Base-by-base conservation (phyloP, 2,329 filamentous ascomycete genomes). In the Neonectria magnoliae region DNA sequence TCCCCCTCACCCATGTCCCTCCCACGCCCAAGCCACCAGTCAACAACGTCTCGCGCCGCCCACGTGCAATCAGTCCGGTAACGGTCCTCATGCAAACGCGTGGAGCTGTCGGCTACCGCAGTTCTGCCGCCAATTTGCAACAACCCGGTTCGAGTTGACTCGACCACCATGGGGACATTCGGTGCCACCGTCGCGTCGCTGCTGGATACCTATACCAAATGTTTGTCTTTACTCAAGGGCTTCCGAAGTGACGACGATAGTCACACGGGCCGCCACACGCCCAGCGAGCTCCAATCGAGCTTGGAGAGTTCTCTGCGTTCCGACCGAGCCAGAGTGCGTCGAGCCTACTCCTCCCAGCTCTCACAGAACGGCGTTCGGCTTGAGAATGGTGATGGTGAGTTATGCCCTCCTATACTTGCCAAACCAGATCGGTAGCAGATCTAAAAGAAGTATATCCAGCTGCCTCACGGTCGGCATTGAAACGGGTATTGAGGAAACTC, bases 341-440 rank as follows among this genome's bases (percentile, higher is more conserved):
- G 76, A 22, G 79, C 78, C 7, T 87, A 86, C 68, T 78, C 78
- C 2, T 76, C 77, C 9, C 78, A 78, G 13, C 69, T 84, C 4
- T 79, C 78, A 1, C 77, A 79, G 42, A 73, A 78, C 52, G 85
- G 84, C 9, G 75, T 73, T 41, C 76, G 74, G 1, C 79, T 87
- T 33, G 79, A 81, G 31, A 78, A 78, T 61, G 85, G 85, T 18
- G 85, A 87, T 72, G 78, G 84, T 85, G 73, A 77, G 81, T 72
- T 67, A 48, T 70, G 45, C 18, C 53, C 33, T 36, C 27, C 38
- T 61, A 42, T 48, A 50, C 59, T 54, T 65, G 54, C 55, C 29
- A 60, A 62, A 56, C 50, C 47, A 51, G 33, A 48, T 65, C 53
- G 58, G 61, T 38, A 44, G 45, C 65, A 36, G 41, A 61, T 65